phyloP scores from a whole-genome alignment of 2,329 filamentous ascomycete species.

The Fusarium oxysporum region DNA sequence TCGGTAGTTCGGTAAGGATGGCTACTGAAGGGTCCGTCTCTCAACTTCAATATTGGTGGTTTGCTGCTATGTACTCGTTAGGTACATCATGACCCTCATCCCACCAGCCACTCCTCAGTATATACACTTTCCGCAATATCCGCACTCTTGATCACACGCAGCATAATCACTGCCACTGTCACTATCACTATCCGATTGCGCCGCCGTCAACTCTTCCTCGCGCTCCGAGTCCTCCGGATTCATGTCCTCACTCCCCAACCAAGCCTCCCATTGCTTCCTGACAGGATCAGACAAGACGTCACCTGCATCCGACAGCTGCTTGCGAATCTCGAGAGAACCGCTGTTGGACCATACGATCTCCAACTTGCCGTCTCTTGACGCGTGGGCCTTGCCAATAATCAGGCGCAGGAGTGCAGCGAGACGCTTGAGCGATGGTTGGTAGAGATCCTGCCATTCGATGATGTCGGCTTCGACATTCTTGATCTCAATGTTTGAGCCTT shows the following conservation, averaged over 20 bases:
- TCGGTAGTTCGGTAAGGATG: neutral
- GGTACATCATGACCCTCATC: neutral
- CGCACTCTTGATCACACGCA: constrained; percentile 46
- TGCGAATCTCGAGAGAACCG: constrained; percentile 41
- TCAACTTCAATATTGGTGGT: neutral
- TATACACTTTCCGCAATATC: constrained; percentile 45
- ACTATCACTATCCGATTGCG: constrained; percentile 23
- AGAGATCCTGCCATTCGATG: constrained; percentile 52
- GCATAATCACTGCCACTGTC: constrained; percentile 34
- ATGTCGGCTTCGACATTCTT: constrained; percentile 48
- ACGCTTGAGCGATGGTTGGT: constrained; percentile 46
- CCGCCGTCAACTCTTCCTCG: constrained; percentile 10
- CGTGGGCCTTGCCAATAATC: constrained; percentile 24
- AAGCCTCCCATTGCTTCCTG: constrained; percentile 41
- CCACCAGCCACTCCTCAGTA: constrained; percentile 11
- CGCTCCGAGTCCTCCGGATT: neutral
- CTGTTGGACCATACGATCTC: constrained; percentile 37
- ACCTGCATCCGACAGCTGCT: constrained; percentile 39
- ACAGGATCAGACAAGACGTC: constrained; percentile 40
- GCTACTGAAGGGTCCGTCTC: neutral
- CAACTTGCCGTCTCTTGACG: constrained; percentile 30
- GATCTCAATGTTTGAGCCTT: constrained; percentile 48
- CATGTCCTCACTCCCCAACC: constrained; percentile 30
- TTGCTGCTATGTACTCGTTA: neutral
- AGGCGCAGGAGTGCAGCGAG: constrained; percentile 43